Base-by-base conservation (phyloP, 2,329 filamentous ascomycete genomes). In the Fusarium compactum region DNA sequence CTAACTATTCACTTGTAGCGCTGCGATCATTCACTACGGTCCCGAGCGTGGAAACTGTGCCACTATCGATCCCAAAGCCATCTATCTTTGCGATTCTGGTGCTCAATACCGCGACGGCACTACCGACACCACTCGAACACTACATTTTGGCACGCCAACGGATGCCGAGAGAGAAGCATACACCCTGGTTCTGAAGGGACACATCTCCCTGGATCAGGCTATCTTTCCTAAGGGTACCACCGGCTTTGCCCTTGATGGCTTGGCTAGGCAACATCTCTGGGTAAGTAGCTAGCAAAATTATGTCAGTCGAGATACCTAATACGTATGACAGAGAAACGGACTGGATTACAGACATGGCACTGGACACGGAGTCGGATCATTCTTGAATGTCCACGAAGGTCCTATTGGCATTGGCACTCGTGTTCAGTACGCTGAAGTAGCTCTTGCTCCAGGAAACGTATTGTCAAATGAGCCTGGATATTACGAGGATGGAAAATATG, bases 71-170 rank as follows among this genome's bases (percentile, higher is more conserved):
- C 93, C 94, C 0, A 89, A 90, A 9, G 90, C 91, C 16, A 89
- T 99, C 62, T 99, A 99, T 76, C 89, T 99, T 5, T 99, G 96
- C 78, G 96, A 99, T 80, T 98, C 96, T 24, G 96, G 96, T 24
- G 96, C 93, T n/a, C 96, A 99, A 80, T 99, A 95, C 76, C 85
- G 92, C 5, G 96, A 99, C 78, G 96, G 96, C 59, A 99, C 96
- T 1, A 99, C 96, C 0, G 96, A 99, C 77, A 97, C 94, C 1
- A 99, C 96, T 8, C 88, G 96, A 44, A 99, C 96, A 1, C 84
- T 97, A 41, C 96, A 99, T 77, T 98, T 98, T 78, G 93, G 94
- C 48, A 87, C 90, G 27, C 96, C 96, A 1, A 93, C 92, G 0
- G 89, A 90, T 6, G 91, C 92, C 76, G 95, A 99, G 81, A 92